Evolutionary conservation across 2,329 filamentous ascomycete genomes (phyloP).

Genomic region (Trichoderma aggressivum): DNA sequence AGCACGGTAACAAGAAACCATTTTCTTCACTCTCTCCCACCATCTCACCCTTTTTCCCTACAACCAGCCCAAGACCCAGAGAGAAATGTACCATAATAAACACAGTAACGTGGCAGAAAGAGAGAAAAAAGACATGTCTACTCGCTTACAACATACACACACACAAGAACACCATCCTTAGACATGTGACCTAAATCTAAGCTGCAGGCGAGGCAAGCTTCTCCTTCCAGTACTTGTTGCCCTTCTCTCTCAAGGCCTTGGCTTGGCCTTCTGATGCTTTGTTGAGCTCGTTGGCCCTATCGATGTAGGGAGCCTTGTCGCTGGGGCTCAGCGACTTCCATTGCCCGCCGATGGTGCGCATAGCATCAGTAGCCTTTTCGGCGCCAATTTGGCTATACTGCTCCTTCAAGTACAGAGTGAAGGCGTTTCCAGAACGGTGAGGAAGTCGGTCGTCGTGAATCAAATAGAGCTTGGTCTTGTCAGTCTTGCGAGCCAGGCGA

Average conservation of each 20-base stretch:
- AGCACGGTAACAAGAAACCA: not conserved
- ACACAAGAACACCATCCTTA: not conserved
- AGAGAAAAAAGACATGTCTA: not conserved
- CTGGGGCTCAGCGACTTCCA: slow-evolving; percentile 44
- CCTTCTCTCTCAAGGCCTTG: slow-evolving; percentile 31
- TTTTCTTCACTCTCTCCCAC: not conserved
- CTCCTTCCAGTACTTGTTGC: slow-evolving; percentile 23
- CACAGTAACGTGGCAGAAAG: not conserved
- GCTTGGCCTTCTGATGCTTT: slow-evolving; percentile 20
- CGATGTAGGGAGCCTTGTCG: slow-evolving; percentile 42
- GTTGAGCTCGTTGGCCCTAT: slow-evolving; percentile 25
- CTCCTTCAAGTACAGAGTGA: slow-evolving; percentile 37
- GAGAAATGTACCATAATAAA: not conserved
- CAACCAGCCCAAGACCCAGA: not conserved
- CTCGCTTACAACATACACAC: not conserved
- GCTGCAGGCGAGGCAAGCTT: slow-evolving; percentile 4
- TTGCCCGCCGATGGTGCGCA: slow-evolving; percentile 30
- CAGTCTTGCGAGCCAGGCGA: slow-evolving; percentile 37
- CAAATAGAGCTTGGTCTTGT: slow-evolving; percentile 23
- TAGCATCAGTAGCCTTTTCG: slow-evolving; percentile 20
- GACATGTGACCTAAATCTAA: not conserved
- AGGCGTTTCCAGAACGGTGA: slow-evolving; percentile 36
- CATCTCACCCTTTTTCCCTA: not conserved
- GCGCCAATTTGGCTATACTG: slow-evolving; percentile 34
- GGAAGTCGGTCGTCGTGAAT: slow-evolving; percentile 50